phyloP scores from a whole-genome alignment of 2,329 filamentous ascomycete species.

The Neonectria coccinea region DNA sequence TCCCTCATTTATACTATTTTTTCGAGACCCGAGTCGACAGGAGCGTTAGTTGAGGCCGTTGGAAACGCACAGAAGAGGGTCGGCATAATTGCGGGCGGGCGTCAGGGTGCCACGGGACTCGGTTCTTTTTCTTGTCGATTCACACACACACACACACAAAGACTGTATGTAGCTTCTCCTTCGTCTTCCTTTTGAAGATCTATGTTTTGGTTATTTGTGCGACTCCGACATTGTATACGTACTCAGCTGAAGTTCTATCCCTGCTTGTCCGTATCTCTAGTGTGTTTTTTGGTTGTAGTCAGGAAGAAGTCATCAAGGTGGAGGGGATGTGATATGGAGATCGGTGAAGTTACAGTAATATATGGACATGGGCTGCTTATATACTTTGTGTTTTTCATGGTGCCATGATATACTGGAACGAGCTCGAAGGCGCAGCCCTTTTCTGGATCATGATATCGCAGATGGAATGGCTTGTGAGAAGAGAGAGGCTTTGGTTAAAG shows the following conservation, averaged over 20 bases:
- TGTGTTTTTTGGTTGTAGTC: background rate
- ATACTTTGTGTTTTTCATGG: background rate
- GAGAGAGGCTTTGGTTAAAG: no score
- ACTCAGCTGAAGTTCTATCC: background rate
- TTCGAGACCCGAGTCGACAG: constrained; percentile 34
- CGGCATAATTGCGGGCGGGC: constrained; percentile 43
- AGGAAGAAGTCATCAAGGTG: background rate
- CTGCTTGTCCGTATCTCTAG: background rate
- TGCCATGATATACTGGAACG: background rate
- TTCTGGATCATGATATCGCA: background rate
- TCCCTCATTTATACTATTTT: constrained; percentile 30
- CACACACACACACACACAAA: constrained; percentile 20
- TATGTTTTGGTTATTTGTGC: constrained; percentile 6
- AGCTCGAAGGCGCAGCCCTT: background rate
- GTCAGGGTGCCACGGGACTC: constrained; percentile 45
- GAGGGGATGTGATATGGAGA: background rate
- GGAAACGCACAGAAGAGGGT: constrained; percentile 35
- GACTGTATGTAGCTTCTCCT: constrained; percentile 20
- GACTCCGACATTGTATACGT: background rate
- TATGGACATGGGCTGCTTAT: background rate
- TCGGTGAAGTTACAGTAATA: background rate
- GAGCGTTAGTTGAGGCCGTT: constrained; percentile 33
- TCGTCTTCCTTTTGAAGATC: constrained; percentile 5
- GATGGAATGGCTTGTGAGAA: background rate
- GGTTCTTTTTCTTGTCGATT: constrained; percentile 33